phyloP scores from a whole-genome alignment of 2,329 filamentous ascomycete species.

The Fulvia fulva region DNA sequence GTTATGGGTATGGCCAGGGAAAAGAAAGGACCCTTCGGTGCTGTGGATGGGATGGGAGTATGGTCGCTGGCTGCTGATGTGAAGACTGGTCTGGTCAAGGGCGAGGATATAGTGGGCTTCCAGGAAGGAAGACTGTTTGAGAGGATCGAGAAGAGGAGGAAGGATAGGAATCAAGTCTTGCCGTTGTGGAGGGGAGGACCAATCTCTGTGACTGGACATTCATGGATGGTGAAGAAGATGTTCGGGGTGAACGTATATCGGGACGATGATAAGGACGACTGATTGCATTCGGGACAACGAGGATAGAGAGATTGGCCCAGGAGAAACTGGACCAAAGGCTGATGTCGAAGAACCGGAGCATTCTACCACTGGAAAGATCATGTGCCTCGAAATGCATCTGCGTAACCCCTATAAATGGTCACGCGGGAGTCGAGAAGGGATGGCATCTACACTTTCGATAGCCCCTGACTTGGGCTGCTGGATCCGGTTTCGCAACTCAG shows the following conservation, averaged over 20 bases:
- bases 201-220: constrained; percentile 32
- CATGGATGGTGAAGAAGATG: constrained; percentile 31
- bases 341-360: too few relatives aligned
- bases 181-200: constrained; percentile 36
- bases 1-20: constrained; percentile 22
- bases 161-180: constrained; percentile 31
- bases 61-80: constrained; percentile 34
- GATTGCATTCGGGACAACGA: not conserved
- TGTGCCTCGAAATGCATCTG: too few relatives aligned
- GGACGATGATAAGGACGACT: constrained; percentile 24
- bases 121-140: constrained; percentile 31
- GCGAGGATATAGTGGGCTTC: constrained; percentile 32
- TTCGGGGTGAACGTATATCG: constrained; percentile 34
- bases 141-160: constrained; percentile 28
- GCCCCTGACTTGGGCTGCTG: too few relatives aligned
- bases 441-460: too few relatives aligned
- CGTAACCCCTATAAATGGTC: too few relatives aligned
- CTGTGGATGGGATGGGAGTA: constrained; percentile 31
- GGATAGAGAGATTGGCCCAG: not conserved
- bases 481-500: too few relatives aligned
- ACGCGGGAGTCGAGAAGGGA: too few relatives aligned
- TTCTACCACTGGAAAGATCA: too few relatives aligned
- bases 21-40: constrained; percentile 22
- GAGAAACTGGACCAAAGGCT: not conserved
- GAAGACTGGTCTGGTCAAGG: constrained; percentile 29